These are phyloP conservation scores for Botrytis fabae DNA, from an alignment of 2,329 filamentous ascomycete genomes.

Conservation along the genomic window DNA sequence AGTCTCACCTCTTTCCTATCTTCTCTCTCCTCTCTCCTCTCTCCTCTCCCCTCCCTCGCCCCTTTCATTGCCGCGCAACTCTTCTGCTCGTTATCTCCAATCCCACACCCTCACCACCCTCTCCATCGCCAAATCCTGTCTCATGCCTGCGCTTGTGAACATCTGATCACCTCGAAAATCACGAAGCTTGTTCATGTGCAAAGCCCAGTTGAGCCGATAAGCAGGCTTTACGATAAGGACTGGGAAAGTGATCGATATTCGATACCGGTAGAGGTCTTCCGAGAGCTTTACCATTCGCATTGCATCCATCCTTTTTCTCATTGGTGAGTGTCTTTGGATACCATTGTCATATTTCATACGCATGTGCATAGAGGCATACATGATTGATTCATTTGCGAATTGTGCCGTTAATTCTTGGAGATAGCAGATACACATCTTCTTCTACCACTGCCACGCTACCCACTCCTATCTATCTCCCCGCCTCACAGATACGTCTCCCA, in stretches of 20 bases:
- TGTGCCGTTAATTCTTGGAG: neutral
- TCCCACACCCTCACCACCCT: neutral
- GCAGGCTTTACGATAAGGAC: conserved; percentile 11
- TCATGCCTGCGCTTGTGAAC: neutral
- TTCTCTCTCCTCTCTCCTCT: neutral
- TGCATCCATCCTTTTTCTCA: neutral
- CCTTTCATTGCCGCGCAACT: neutral
- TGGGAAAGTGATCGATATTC: neutral
- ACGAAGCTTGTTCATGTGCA: conserved; percentile 17
- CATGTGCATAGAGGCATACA: neutral
- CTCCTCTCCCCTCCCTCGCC: too few species aligned
- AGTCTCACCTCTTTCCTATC: neutral
- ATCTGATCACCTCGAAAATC: conserved; percentile 9
- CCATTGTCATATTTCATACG: neutral
- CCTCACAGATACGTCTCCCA: neutral
- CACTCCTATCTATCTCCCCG: neutral
- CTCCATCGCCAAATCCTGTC: neutral
- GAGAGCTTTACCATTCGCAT: neutral
- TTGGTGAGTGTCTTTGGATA: neutral
- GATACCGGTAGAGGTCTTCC: neutral
- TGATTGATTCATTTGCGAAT: neutral
- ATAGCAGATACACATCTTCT: conserved; percentile 7
- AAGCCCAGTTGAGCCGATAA: conserved; percentile 8
- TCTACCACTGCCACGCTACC: neutral
- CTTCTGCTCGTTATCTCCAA: neutral